These are phyloP conservation scores for Oropetium thomaeum DNA, from an alignment of 176 grass and related monocot species.

Conservation along the genomic window DNA sequence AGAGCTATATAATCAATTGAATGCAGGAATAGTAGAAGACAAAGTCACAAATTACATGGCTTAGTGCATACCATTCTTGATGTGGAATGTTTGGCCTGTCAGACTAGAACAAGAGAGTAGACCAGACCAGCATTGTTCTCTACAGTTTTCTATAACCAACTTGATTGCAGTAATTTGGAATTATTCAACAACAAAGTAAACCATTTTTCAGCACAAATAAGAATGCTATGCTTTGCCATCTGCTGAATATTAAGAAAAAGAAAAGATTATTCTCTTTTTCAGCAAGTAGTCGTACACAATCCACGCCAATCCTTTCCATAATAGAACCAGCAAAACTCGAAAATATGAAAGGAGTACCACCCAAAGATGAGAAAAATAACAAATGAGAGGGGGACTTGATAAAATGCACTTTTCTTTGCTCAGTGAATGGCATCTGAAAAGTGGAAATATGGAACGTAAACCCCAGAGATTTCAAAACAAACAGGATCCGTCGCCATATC, in stretches of 20 bases:
- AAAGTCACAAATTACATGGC: not conserved
- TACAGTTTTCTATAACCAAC: too few relatives aligned
- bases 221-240: not conserved
- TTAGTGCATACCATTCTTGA: not conserved
- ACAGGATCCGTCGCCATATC: too few relatives aligned
- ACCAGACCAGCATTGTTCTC: not conserved
- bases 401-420: not conserved
- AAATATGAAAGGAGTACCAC: not conserved
- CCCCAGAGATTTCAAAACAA: not conserved
- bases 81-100: not conserved
- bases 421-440: not conserved
- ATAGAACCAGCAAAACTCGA: not conserved
- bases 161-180: not conserved
- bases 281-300: not conserved
- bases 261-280: not conserved
- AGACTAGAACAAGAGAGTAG: not conserved
- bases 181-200: not conserved
- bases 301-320: not conserved
- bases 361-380: slow-evolving; percentile 15
- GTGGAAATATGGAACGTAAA: not conserved
- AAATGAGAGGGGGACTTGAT: not conserved
- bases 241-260: not conserved
- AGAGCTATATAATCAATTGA: not conserved
- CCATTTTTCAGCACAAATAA: not conserved
- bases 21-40: not conserved